phyloP scores from a whole-genome alignment of 805 yeast genomes.

The Wickerhamomyces tratensis region DNA sequence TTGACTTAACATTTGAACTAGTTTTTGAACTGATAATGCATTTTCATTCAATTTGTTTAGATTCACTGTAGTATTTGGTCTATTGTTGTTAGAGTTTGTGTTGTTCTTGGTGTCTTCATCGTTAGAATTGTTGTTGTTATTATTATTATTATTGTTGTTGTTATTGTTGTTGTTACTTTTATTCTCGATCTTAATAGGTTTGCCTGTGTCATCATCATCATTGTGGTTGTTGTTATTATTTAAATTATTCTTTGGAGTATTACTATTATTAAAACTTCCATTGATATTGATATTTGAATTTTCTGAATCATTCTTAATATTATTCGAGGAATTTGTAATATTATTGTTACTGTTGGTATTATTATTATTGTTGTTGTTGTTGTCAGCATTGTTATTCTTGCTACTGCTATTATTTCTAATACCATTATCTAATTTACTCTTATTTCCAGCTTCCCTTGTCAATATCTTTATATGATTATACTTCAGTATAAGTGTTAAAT shows the following conservation, averaged over 20 bases:
- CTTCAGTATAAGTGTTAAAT: slow-evolving; percentile 59
- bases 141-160: background rate
- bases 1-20: slow-evolving; percentile 49
- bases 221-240: too few relatives aligned
- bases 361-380: background rate
- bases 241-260: too few relatives aligned
- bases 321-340: too few relatives aligned
- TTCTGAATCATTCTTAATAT: too few relatives aligned
- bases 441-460: slow-evolving; percentile 6
- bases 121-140: too few relatives aligned
- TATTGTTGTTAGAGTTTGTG: background rate
- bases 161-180: background rate
- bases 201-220: too few relatives aligned
- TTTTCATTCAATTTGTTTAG: background rate
- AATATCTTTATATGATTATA: slow-evolving; percentile 16
- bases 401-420: slow-evolving; percentile 6
- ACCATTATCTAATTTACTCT: background rate
- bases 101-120: background rate
- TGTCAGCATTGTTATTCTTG: background rate
- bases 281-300: background rate
- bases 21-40: background rate
- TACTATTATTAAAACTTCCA: background rate
- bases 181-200: background rate
- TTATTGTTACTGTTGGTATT: background rate
- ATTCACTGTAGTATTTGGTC: slow-evolving; percentile 3